Percentiles rank a stretch among this genome's conserved stretches.
Evolutionary conservation across 352 stramenopile species (phyloP).

Genomic region (Globisporangium okanoganense): DNA sequence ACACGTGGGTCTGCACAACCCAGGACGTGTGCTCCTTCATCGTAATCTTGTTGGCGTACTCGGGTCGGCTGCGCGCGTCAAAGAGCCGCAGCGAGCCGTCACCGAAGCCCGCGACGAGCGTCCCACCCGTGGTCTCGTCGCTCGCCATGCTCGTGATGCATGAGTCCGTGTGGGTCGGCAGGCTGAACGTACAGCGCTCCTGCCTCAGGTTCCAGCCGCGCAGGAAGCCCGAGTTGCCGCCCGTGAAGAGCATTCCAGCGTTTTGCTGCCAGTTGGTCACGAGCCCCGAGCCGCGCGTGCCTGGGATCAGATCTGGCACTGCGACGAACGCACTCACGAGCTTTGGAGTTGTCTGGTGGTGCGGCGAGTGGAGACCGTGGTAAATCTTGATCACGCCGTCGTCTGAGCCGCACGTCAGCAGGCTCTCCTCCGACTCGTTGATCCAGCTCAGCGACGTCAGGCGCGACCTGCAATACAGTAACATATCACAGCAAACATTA

Average conservation of each 20-base stretch:
- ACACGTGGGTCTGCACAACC: slow-evolving; percentile 92
- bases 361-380: slow-evolving; percentile 71
- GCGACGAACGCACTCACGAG: slow-evolving; percentile 93
- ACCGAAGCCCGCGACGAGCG: slow-evolving; percentile 91
- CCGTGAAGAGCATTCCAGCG: slow-evolving; percentile 87
- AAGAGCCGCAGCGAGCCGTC: slow-evolving; percentile 95
- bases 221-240: slow-evolving; percentile 90
- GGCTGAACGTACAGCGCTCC: slow-evolving; percentile 81
- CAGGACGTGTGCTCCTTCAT: slow-evolving; percentile 93
- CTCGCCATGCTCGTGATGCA: slow-evolving; percentile 90
- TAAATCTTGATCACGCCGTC: slow-evolving; percentile 97
- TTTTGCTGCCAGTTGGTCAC: slow-evolving; percentile 96
- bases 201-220: slow-evolving; percentile 94
- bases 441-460: slow-evolving; percentile 97
- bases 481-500: slow-evolving; percentile 7
- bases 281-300: slow-evolving; percentile 90
- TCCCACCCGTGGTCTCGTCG: slow-evolving; percentile 63
- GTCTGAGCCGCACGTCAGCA: slow-evolving; percentile 95
- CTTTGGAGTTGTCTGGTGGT: slow-evolving; percentile 36
- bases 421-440: slow-evolving; percentile 91
- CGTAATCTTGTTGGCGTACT: slow-evolving; percentile 61
- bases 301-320: slow-evolving; percentile 89
- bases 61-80: slow-evolving; percentile 85
- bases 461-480: slow-evolving; percentile 44
- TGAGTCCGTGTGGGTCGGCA: slow-evolving; percentile 87